Evolutionary conservation across 2,329 filamentous ascomycete species (phyloP).

Genomic region (Hypoxylon sp.): DNA sequence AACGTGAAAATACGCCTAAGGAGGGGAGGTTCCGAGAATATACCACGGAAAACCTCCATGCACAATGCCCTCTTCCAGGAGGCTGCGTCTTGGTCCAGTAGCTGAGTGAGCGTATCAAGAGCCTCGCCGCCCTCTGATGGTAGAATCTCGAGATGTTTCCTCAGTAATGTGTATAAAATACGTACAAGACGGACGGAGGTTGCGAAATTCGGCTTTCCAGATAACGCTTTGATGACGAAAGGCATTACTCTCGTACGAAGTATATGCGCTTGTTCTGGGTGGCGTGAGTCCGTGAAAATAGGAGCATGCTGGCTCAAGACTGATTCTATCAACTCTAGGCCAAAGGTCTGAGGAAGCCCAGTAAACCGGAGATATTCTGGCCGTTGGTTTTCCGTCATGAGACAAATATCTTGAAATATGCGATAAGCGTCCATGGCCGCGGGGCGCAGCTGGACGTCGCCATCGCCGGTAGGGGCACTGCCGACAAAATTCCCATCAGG

Average conservation of each 20-base stretch:
- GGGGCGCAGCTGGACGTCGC: constrained; percentile 75
- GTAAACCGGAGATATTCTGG: constrained; percentile 86
- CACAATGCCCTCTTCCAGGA: constrained; percentile 91
- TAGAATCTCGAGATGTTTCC: constrained; percentile 81
- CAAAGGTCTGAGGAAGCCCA: constrained; percentile 83
- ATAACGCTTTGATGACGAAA: constrained; percentile 82
- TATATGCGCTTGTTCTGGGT: constrained; percentile 85
- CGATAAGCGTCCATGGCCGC: constrained; percentile 89
- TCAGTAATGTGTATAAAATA: constrained; percentile 85
- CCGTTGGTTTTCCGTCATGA: constrained; percentile 86
- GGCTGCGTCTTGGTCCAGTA: constrained; percentile 87
- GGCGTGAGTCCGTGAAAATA: constrained; percentile 76
- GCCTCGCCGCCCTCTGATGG: constrained; percentile 86
- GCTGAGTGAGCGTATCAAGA: constrained; percentile 83
- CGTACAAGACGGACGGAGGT: constrained; percentile 86
- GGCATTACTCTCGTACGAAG: constrained; percentile 85
- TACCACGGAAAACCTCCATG: constrained; percentile 89
- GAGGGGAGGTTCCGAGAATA: constrained; percentile 85
- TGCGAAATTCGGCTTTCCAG: constrained; percentile 83
- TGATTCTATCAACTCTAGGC: constrained; percentile 92
- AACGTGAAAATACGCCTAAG: constrained; percentile 84
- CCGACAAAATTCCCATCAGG: constrained; percentile 72
- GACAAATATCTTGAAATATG: constrained; percentile 90
- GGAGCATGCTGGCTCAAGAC: constrained; percentile 87
- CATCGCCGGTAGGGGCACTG: constrained; percentile 77